Evolutionary conservation across 2,329 filamentous ascomycete species (phyloP), one percentile per base, ranked within the genome.

Genomic region (Hypoxylon sp.): DNA sequence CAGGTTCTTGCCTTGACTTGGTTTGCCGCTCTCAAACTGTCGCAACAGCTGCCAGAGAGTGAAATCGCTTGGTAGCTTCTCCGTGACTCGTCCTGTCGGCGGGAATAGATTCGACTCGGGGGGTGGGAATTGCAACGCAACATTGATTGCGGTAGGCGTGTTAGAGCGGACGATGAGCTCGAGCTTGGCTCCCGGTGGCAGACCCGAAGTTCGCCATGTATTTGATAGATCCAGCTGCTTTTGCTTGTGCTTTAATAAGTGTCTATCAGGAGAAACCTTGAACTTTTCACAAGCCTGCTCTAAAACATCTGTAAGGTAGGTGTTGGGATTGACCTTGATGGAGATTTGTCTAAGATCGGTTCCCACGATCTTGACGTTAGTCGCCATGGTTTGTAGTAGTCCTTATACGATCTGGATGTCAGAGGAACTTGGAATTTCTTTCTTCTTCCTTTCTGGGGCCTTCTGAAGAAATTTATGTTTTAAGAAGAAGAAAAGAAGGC

Each of bases 21-120:
- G 82, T 16, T 82, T 80, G 23, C 82, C 86, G 57, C 88, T 88
- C 72, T 99, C 94, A 60, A 97, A 96, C 67, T 94, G 90, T 52
- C 94, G 87, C 48, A 99, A 69, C 19, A 97, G 78, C 61, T 91
- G 83, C 94, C 94, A 99, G 71, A 99, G 69, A 12, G 91, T 90
- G 25, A 90, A 90, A 60, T 90, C 88, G 70, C 89, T 96, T 1
- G 92, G 86, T 55, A 97, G 91, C 67, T 94, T 96, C 68, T 94
- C 87, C 47, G 86, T 83, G 29, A 96, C 73, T 20, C 91, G 84
- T 16, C 85, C 83, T 59, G 83, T 84, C 1, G 85, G 73, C 21
- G 79, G 80, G 13, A 81, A 78, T 37, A 80, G 77, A 32, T 75
- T 77, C 13, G 81, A 84, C 67, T 94, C 88, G 15, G 86, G 82